phyloP scores from a whole-genome alignment of 768 basidiomycete species.

The Lactifluus pinguis region DNA sequence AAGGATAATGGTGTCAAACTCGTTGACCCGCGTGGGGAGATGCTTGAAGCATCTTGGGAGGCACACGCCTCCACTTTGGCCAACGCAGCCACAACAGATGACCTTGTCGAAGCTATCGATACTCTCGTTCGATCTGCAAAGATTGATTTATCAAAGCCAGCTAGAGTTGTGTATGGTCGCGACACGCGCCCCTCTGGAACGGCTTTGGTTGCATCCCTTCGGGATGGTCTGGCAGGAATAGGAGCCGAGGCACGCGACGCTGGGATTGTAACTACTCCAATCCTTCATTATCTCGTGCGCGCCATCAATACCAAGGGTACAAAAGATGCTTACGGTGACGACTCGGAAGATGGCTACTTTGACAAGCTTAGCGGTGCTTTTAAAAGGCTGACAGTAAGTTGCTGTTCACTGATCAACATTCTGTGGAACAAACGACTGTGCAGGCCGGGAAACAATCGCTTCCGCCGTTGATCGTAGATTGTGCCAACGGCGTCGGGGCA shows the following conservation, averaged over 20 bases:
- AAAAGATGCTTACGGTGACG: slow-evolving; percentile 68
- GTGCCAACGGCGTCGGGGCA: slow-evolving; percentile 97
- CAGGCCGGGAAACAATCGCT: slow-evolving; percentile 52
- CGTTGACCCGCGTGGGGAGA: slow-evolving; percentile 94
- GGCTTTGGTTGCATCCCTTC: slow-evolving; percentile 63
- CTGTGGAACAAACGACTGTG: slow-evolving; percentile 3
- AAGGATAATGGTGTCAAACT: slow-evolving; percentile 99
- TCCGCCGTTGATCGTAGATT: slow-evolving; percentile 74
- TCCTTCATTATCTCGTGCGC: slow-evolving; percentile 90
- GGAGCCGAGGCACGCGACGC: slow-evolving; percentile 61
- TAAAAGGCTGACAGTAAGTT: slow-evolving; percentile 76
- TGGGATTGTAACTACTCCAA: slow-evolving; percentile 87
- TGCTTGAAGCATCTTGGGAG: slow-evolving; percentile 95
- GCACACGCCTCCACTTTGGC: slow-evolving; percentile 75
- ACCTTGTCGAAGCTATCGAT: slow-evolving; percentile 59
- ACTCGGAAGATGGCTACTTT: slow-evolving; percentile 77
- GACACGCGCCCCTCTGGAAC: slow-evolving; percentile 90
- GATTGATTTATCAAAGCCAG: slow-evolving; percentile 72
- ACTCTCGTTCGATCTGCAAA: slow-evolving; percentile 51
- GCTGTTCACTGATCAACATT: background rate
- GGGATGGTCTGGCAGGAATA: slow-evolving; percentile 74
- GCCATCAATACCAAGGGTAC: slow-evolving; percentile 82
- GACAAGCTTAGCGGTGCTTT: slow-evolving; percentile 74
- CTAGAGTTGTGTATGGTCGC: slow-evolving; percentile 80
- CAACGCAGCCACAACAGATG: slow-evolving; percentile 68